Base-by-base conservation (phyloP, 768 basidiomycete species). In the Mycena belliarum region DNA sequence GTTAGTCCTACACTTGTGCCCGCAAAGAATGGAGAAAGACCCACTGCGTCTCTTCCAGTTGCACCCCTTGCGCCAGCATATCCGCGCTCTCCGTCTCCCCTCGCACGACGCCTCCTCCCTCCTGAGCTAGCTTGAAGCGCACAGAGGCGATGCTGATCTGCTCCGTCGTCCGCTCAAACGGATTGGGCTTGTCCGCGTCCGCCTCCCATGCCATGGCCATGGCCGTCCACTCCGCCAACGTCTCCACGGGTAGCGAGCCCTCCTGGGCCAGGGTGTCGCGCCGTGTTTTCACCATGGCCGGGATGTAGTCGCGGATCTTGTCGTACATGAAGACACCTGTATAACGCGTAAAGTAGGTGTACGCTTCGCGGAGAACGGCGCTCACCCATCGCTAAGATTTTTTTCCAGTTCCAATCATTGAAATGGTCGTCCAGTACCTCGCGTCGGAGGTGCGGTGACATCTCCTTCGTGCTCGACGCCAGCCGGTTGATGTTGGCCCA, bases 401-500 rank as follows among this genome's bases (percentile, higher is more conserved):
- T 60, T 37, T 54, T 53, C 47, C 46, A 55, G 23, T 60, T 60
- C 41, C 52, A 53, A 21, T 60, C 48, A 18, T 60, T 53, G 26
- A 60, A 49, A 18, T 48, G 52, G 28, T 54, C 59, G 46, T 60
- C 59, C 20, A 60, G 7, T 1, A 55, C 32, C 24, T 60, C 59
- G 6, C 52, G 52, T 7, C 58, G 58, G 15, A 53, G 18, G 16
- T 48, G 62, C 11, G 64, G 66, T 2, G 72, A 72, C 76, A 78
- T 78, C 32, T 79, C 75, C n/a, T 64, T 59, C 1, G 74, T 78
- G 43, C 74, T 76, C 1, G 60, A 52, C 4, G 73, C 72, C 0
- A 69, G 51, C 0, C 62, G 58, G 52, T 79, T 76, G 4, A 70
- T 56, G 0, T 61, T 69, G 0, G 65, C 47, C 65, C 68, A 72